A percentile compares a stretch with the other conserved stretches of the same genome.
These are phyloP conservation scores for Paracoccidioides brasiliensis DNA, from an alignment of 2,329 filamentous ascomycete species.

Conservation along the genomic window DNA sequence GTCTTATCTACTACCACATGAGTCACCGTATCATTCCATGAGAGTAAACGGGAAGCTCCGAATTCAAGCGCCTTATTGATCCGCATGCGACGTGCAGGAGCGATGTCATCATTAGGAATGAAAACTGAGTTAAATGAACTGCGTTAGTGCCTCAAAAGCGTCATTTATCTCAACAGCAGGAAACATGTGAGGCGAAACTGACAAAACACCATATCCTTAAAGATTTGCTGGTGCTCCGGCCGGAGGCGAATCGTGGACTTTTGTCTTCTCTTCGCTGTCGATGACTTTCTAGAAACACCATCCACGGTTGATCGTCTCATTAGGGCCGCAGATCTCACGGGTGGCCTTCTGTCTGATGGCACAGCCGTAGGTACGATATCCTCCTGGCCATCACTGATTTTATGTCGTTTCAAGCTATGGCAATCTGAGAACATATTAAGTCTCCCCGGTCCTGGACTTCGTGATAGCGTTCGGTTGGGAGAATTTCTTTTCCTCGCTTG, in stretches of 20 bases:
- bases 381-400: background rate
- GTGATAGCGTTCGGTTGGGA: background rate
- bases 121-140: slow-evolving; percentile 39
- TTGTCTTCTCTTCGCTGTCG: slow-evolving; percentile 15
- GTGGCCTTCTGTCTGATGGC: background rate
- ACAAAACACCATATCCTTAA: slow-evolving; percentile 50
- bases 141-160: slow-evolving; percentile 4
- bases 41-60: slow-evolving; percentile 58
- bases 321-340: background rate
- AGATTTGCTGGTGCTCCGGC: slow-evolving; percentile 44
- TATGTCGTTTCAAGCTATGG: background rate
- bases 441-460: background rate
- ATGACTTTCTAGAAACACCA: background rate
- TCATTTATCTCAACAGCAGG: background rate
- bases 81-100: slow-evolving; percentile 51
- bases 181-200: slow-evolving; percentile 10
- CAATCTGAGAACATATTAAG: background rate
- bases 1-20: slow-evolving; percentile 68
- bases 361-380: background rate
- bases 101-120: slow-evolving; percentile 66
- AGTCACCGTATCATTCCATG: slow-evolving; percentile 46
- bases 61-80: slow-evolving; percentile 64
- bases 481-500: background rate
- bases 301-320: background rate
- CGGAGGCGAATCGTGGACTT: slow-evolving; percentile 31